Percentiles rank a stretch among this genome's conserved stretches.
phyloP scores from a whole-genome alignment of 345 rosid species.

The Chamaenerion angustifolium region DNA sequence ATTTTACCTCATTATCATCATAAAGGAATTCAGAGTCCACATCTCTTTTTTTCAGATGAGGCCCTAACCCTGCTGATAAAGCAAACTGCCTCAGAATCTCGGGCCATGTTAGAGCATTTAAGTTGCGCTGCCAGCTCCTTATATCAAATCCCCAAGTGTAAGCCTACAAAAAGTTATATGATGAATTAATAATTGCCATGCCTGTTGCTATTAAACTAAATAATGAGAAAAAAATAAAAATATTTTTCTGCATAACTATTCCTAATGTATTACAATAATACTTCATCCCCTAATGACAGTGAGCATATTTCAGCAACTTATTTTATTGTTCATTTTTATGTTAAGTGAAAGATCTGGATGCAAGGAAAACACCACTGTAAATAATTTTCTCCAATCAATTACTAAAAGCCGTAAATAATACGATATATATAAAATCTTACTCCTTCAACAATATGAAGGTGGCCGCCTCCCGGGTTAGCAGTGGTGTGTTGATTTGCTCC shows the following conservation, averaged over 20 bases:
- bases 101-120: conserved; percentile 81
- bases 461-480: conserved; percentile 77
- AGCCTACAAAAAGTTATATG: conserved; percentile 29
- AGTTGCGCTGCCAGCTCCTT: conserved; percentile 58
- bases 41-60: conserved; percentile 45
- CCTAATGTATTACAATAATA: too few species aligned
- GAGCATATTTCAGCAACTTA: too few species aligned
- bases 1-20: conserved; percentile 55
- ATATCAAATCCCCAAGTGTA: conserved; percentile 91
- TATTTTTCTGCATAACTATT: too few species aligned
- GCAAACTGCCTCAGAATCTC: conserved; percentile 80
- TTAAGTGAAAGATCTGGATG: too few species aligned
- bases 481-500: conserved; percentile 53
- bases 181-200: background rate
- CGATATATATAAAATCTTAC: conserved; percentile 25
- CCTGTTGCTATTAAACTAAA: too few species aligned
- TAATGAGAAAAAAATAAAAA: too few species aligned
- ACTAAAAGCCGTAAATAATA: background rate
- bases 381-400: too few species aligned
- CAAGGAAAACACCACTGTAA: too few species aligned
- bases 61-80: conserved; percentile 77
- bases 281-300: too few species aligned
- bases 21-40: conserved; percentile 27
- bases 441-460: conserved; percentile 82
- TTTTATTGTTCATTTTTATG: too few species aligned